These are phyloP conservation scores for Globisporangium viniferum DNA, from an alignment of 352 stramenopile genomes.

Conservation along the genomic window DNA sequence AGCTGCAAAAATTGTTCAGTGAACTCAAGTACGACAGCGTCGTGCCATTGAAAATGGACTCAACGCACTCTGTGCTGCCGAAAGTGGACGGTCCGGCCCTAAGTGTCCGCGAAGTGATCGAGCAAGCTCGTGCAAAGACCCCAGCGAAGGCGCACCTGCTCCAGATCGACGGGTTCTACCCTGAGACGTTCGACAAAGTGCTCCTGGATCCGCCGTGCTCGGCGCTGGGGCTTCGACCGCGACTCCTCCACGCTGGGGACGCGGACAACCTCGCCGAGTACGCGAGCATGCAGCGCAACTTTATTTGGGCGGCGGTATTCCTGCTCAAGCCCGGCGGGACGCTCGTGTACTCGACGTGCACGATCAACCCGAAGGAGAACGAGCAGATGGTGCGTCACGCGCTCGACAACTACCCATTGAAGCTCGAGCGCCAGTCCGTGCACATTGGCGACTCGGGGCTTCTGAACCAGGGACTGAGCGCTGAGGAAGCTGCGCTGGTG, in stretches of 20 bases:
- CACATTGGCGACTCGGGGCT: conserved; percentile 70
- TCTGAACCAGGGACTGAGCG: conserved; percentile 66
- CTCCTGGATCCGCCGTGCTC: conserved; percentile 92
- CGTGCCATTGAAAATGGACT: conserved; percentile 72
- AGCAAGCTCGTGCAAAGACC: conserved; percentile 36
- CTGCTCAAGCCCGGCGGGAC: conserved; percentile 90
- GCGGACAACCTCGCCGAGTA: conserved; percentile 70
- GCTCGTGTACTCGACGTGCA: conserved; percentile 95
- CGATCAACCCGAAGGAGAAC: conserved; percentile 91
- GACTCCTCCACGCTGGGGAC: conserved; percentile 82
- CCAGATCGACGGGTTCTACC: conserved; percentile 84
- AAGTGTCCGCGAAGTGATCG: conserved; percentile 65
- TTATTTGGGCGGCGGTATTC: conserved; percentile 81
- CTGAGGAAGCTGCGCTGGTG: conserved; percentile 69
- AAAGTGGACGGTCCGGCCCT: conserved; percentile 31
- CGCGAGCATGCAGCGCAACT: conserved; percentile 86
- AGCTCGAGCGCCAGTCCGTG: conserved; percentile 63
- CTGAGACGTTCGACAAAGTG: conserved; percentile 93
- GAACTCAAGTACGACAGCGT: conserved; percentile 59
- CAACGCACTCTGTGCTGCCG: conserved; percentile 82
- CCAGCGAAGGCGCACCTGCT: conserved; percentile 61
- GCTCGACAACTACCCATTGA: conserved; percentile 83
- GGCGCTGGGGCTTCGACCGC: conserved; percentile 90
- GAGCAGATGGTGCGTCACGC: conserved; percentile 91
- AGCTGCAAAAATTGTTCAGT: conserved; percentile 74